These are phyloP conservation scores for Cenchrus purpureus DNA, from an alignment of 176 grass and related monocot genomes.

Conservation along the genomic window DNA sequence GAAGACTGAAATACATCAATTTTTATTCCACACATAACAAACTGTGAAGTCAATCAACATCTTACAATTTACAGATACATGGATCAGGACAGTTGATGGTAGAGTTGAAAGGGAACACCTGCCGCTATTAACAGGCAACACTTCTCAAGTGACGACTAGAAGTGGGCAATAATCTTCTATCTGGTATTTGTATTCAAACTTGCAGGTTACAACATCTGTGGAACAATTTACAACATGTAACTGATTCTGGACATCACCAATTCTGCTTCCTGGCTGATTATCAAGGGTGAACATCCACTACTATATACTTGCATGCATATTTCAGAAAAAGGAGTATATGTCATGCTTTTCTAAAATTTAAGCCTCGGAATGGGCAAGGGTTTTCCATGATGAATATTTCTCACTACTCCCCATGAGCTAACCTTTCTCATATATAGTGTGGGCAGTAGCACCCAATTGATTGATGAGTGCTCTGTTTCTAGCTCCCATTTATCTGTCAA, in stretches of 20 bases:
- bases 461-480: background rate
- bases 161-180: background rate
- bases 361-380: background rate
- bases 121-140: background rate
- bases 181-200: background rate
- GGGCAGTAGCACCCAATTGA: background rate
- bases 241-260: background rate
- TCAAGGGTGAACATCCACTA: background rate
- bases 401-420: background rate
- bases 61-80: background rate
- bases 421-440: background rate
- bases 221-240: slow-evolving; percentile 1
- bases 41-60: background rate
- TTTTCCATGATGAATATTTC: background rate
- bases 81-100: background rate
- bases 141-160: slow-evolving; percentile 8
- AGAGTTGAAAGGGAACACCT: background rate
- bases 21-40: background rate
- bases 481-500: background rate
- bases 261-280: background rate
- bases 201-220: slow-evolving; percentile 6
- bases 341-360: background rate
- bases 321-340: too few relatives aligned
- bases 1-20: background rate
- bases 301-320: background rate